Base-by-base conservation (phyloP, 345 rosid genomes). In the Sisymbrium irio region DNA sequence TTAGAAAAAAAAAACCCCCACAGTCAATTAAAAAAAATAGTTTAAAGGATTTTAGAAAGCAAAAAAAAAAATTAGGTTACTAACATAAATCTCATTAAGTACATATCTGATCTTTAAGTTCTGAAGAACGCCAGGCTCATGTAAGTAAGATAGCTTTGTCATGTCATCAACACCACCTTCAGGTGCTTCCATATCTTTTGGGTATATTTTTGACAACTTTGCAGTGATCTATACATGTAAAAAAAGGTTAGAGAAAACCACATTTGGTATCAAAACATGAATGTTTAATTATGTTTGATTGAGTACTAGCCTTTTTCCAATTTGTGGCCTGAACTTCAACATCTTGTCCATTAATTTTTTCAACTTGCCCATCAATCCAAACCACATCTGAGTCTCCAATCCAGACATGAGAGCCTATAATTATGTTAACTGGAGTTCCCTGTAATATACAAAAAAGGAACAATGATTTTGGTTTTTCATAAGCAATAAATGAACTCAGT, bases 351-450 rank as follows among this genome's bases (percentile, higher is more conserved):
- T 72, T 84, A 69, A 94, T 89, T 76, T 89, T 91, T 54, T 68
- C 64, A 71, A 94, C 95, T 59, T 59, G 75, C 42, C 98, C 98
- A 73, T 88, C 92, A 75, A 86, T 71, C 97, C 98, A 94, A 78
- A 95, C 90, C 45, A 63, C 33, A 0, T 82, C 90, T 8, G 84
- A 55, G 78, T 94, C 95, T 81, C 91, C 98, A 28, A 76, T 85
- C 98, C 97, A 94, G 75, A 89, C 90, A 25, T 94, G 89, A 78
- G 98, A 94, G 62, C 98, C 95, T 3, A 88, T 96, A 62, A 82
- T 89, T 56, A 94, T 91, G 71, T 91, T 94, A 57, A 86, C 97
- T 2, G 86, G 80, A 78, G 93, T 86, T 78, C 84, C 98, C 98
- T 94, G 84, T 80, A 80, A 14, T 72, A 59, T 41, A 41, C 59